A percentile compares a stretch with the other conserved stretches of the same genome.
Conservation (phyloP, 306 rosid genomes). For the Senna siamea region DNA sequence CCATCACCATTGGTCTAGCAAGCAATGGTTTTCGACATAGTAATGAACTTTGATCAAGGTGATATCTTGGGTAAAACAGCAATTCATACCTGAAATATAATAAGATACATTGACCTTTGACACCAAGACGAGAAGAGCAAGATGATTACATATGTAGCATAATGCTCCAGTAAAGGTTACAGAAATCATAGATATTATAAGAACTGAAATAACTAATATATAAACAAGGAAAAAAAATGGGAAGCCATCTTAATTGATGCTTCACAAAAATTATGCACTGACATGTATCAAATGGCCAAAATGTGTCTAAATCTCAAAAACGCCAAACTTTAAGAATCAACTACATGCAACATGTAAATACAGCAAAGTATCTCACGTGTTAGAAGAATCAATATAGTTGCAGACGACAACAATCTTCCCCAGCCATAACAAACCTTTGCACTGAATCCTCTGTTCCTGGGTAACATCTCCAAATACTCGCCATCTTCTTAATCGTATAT, state of each 20-base stretch:
- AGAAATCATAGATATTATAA: conserved; percentile 18
- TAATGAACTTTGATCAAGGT: conserved; percentile 96
- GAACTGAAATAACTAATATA: background rate
- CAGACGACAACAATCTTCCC: conserved; percentile 97
- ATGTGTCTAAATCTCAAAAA: conserved; percentile 8
- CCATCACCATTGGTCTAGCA: conserved; percentile 97
- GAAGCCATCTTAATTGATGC: conserved; percentile 18
- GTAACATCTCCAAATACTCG: conserved; percentile 94
- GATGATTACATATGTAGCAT: conserved; percentile 8
- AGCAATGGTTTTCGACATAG: conserved; percentile 83
- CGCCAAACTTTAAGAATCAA: conserved; percentile 33
- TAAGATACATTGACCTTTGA: conserved; percentile 33
- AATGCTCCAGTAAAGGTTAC: conserved; percentile 27
- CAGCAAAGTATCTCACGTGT: conserved; percentile 72
- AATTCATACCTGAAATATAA: conserved; percentile 80
- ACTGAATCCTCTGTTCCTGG: conserved; percentile 91
- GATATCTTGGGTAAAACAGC: conserved; percentile 96
- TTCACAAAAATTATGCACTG: conserved; percentile 19
- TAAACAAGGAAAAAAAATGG: background rate
- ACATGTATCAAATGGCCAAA: conserved; percentile 24
- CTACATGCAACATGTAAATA: conserved; percentile 32
- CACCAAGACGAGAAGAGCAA: conserved; percentile 32
- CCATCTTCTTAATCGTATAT: conserved; percentile 87
- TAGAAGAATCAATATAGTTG: conserved; percentile 84
- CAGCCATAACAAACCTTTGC: conserved; percentile 96